Base-by-base conservation (phyloP, 169 alveolate genomes). In the Cryptosporidium bovis region DNA sequence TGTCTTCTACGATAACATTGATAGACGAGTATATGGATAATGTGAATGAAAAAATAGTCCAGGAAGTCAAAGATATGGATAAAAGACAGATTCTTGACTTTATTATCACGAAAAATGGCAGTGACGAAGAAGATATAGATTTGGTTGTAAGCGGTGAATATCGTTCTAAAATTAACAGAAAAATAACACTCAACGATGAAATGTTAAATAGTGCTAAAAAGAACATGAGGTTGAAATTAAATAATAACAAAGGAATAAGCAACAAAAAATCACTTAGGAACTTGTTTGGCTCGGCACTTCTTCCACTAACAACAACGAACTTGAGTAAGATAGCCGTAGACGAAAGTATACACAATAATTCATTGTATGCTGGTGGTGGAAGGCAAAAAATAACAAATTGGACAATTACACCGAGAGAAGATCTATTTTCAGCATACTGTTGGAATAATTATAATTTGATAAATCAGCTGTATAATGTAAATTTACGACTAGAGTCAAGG, bases 361-460 rank as follows among this genome's bases (percentile, higher is more conserved):
- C 51, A 16, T 31, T 24, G 36, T 16, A 40, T 20, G n/a, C 44
- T 24, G 31, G 44, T 13, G 44, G 65, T 44, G 64, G 62, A 2
- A 77, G 16, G 10, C 85, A 56, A 20, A 77, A 62, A 29, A 62
- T 58, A 60, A 20, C 85, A 5, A 77, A 77, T 3, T 77, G 85
- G 85, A 77, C 85, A 10, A 55, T 77, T 20, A 77, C 85, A 31
- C 85, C 85, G 3, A 77, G 85, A 58, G 55, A 27, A 24, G 85
- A 77, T 36, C 36, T 77, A 20, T 77, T 77, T 77, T 40, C 55
- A 18, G 85, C 71, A 10, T 60, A 77, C 55, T 44, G n/a, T 77
- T 77, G 85, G 85, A 44, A 56, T 1, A 77, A 77, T 58, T 29
- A 58, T 44, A 18, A 13, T n/a, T 1, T 77, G 13, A 33, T 33